A percentile compares a stretch with the other conserved stretches of the same genome.
These are phyloP conservation scores for Aspergillus biplanus DNA, from an alignment of 495 filamentous ascomycete genomes.

Conservation along the genomic window DNA sequence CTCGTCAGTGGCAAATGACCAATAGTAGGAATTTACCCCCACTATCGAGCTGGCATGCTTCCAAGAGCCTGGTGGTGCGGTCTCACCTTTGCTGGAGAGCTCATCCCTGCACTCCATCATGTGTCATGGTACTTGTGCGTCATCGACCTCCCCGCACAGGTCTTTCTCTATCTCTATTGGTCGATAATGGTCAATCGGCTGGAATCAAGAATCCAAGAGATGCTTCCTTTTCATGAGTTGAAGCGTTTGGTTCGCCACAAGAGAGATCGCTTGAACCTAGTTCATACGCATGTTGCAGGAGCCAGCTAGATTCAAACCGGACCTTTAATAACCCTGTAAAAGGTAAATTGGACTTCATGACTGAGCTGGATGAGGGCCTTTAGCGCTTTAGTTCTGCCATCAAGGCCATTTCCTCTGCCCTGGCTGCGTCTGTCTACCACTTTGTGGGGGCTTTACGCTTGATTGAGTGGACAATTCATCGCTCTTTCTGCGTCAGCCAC, in stretches of 20 bases:
- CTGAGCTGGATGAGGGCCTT: no score
- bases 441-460: not conserved
- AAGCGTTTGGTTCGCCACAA: not conserved
- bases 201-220: not conserved
- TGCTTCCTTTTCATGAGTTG: not conserved
- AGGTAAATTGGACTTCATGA: conserved; percentile 3
- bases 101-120: not conserved
- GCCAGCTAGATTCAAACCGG: not conserved
- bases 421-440: not conserved
- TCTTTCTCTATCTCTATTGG: not conserved
- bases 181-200: not conserved
- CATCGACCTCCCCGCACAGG: not conserved
- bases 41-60: not conserved
- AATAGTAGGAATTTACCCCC: no score
- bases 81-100: not conserved
- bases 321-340: not conserved
- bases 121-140: not conserved
- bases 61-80: not conserved
- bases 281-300: not conserved
- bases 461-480: not conserved
- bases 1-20: no score
- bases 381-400: no score
- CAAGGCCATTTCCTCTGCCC: not conserved
- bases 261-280: not conserved
- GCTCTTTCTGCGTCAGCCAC: not conserved